Evolutionary conservation across 2,329 filamentous ascomycete species (phyloP), one percentile per base, ranked within the genome.

Genomic region (Meredithiella fracta): DNA sequence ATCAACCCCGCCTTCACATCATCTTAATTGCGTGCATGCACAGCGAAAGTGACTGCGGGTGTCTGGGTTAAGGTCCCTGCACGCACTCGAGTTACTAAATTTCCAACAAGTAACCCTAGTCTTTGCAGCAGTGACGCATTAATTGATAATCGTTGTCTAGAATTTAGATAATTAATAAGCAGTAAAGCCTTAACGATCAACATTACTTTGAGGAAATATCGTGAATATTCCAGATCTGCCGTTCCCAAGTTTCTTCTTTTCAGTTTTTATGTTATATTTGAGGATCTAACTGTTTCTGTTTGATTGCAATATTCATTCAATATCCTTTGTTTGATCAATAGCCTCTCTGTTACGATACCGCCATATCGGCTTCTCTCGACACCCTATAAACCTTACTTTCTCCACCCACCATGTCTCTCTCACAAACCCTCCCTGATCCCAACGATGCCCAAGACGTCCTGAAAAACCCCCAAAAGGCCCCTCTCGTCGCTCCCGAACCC

Each of bases 401-500:
- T 14, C 6, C 34, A n/a, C 14, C 23, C 58, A 64, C 56, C 47
- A 94, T 94, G 88, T 83, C 87, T 55, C 87, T 88, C 17, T 88
- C 85, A 23, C 72, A 94, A 47, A 85, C 94, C 26, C 29, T 60
- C 26, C 54, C 60, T 71, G 77, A 83, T 52, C 76, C 78, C 55
- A 34, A n/a, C 17, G 67, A 76, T 40, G 74, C 82, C 53, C 74
- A 82, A 60, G 82, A 87, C 58, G 83, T 89, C 60, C 73, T 94
- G 62, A 73, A 80, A 62, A 83, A 86, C 65, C 85, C 86, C 6
- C 68, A 74, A 79, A 83, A 86, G 44, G 89, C 91, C 1, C 77
- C 87, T 60, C 84, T 98, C 55, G 86, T 97, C 60, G 92, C 92
- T 20, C 91, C 92, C 42, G 90, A 97, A 66, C 91, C 91, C 72